Evolutionary conservation across 2,329 filamentous ascomycete genomes (phyloP).

Genomic region (Cryoendolithus antarcticus): DNA sequence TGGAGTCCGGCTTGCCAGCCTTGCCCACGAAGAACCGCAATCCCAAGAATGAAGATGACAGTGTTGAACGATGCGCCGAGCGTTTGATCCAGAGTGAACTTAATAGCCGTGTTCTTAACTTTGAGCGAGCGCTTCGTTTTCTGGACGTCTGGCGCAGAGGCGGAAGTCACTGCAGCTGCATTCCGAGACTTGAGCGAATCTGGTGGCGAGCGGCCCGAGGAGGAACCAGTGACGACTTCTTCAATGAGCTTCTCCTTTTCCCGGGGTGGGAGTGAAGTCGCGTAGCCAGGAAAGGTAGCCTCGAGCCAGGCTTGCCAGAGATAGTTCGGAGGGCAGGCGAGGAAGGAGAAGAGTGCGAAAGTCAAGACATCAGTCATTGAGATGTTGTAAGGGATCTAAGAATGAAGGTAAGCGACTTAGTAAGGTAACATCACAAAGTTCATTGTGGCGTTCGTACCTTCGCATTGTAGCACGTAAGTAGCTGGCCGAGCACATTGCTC

Average conservation of each 20-base stretch:
- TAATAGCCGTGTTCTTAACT: conserved; percentile 52
- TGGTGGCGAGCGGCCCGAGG: conserved; percentile 13
- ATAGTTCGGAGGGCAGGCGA: conserved; percentile 73
- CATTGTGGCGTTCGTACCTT: conserved; percentile 33
- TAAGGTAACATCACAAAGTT: background rate
- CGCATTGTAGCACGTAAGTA: conserved; percentile 49
- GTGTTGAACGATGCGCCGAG: conserved; percentile 55
- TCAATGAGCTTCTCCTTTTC: conserved; percentile 22
- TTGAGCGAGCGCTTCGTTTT: conserved; percentile 28
- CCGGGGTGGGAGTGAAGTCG: conserved; percentile 18
- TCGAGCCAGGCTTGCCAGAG: conserved; percentile 77
- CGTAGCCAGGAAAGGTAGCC: conserved; percentile 56
- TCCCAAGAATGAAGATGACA: conserved; percentile 48
- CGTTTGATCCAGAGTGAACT: conserved; percentile 58
- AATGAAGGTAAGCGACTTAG: background rate
- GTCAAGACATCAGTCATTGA: conserved; percentile 59
- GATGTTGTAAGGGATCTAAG: conserved; percentile 47
- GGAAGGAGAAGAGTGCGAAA: conserved; percentile 60
- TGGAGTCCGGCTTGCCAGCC: conserved; percentile 7
- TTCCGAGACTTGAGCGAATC: conserved; percentile 19
- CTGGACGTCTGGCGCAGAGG: conserved; percentile 2
- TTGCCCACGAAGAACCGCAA: conserved; percentile 40
- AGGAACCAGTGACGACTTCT: conserved; percentile 17
- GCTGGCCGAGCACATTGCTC: conserved; percentile 64
- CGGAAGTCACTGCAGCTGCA: conserved; percentile 3